Evolutionary conservation across 73 alveolate species (phyloP).

Genomic region (Paramecium sonneborni): DNA sequence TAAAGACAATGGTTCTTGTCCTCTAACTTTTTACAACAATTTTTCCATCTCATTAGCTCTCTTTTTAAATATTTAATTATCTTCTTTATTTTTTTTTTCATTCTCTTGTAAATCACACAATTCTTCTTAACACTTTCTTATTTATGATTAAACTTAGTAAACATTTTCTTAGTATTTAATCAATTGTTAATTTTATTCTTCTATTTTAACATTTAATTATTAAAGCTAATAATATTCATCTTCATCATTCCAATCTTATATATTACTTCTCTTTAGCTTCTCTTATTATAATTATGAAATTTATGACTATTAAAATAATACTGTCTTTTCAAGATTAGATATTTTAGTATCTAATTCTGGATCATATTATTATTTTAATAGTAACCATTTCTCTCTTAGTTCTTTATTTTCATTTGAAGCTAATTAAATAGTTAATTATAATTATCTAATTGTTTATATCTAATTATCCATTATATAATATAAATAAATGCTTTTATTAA

Average conservation of each 20-base stretch:
- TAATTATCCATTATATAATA: neutral
- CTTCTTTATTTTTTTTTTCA: too few species aligned
- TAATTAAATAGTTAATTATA: neutral
- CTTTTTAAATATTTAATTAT: neutral
- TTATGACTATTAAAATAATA: neutral
- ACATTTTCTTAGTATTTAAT: too few species aligned
- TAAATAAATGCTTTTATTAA: neutral
- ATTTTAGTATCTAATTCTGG: neutral
- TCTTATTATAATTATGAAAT: too few species aligned
- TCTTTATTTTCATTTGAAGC: neutral
- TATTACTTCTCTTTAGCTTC: too few species aligned
- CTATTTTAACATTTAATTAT: too few species aligned
- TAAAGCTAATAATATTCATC: too few species aligned
- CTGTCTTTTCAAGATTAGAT: neutral
- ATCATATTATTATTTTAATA: neutral
- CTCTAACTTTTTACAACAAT: neutral
- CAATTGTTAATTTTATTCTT: too few species aligned
- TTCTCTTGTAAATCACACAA: too few species aligned
- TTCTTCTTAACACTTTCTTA: too few species aligned
- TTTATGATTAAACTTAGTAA: too few species aligned
- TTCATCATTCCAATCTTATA: too few species aligned
- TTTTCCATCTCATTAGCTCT: neutral
- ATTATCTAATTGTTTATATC: neutral
- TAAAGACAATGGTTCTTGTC: neutral
- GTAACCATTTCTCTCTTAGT: neutral